These are phyloP conservation scores for Boechera retrofracta DNA, from an alignment of 345 rosid species.

Conservation along the genomic window DNA sequence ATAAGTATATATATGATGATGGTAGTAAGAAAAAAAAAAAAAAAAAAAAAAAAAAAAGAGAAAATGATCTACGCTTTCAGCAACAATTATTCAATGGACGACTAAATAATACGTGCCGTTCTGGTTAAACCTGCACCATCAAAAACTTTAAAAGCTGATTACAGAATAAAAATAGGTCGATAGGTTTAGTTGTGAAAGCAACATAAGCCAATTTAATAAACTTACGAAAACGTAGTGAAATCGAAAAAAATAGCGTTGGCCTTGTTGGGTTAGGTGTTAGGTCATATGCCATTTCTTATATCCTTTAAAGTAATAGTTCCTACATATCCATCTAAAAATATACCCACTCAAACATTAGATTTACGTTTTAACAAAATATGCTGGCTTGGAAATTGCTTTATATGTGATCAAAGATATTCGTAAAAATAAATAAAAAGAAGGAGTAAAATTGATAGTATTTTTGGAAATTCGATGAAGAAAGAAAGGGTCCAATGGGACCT, in stretches of 20 bases:
- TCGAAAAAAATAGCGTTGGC: conserved; percentile 19
- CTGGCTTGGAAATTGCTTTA: conserved; percentile 6
- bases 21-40: no score
- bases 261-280: conserved; percentile 34
- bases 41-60: background rate
- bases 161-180: conserved; percentile 17
- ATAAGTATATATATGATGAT: background rate
- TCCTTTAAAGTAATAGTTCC: conserved; percentile 4
- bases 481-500: conserved; percentile 27
- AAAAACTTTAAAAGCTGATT: background rate
- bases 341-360: conserved; percentile 35
- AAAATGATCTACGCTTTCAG: no score
- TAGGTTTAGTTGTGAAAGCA: conserved; percentile 45
- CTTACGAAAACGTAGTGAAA: conserved; percentile 32
- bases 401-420: background rate
- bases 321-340: conserved; percentile 24
- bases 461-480: conserved; percentile 26
- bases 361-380: conserved; percentile 11
- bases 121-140: conserved; percentile 34
- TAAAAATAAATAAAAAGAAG: background rate
- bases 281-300: conserved; percentile 18
- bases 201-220: conserved; percentile 28
- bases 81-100: background rate
- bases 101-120: conserved; percentile 9
- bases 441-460: background rate